Conservation (phyloP, 2,329 filamentous ascomycete genomes). For the Pestalotiopsis sp. region DNA sequence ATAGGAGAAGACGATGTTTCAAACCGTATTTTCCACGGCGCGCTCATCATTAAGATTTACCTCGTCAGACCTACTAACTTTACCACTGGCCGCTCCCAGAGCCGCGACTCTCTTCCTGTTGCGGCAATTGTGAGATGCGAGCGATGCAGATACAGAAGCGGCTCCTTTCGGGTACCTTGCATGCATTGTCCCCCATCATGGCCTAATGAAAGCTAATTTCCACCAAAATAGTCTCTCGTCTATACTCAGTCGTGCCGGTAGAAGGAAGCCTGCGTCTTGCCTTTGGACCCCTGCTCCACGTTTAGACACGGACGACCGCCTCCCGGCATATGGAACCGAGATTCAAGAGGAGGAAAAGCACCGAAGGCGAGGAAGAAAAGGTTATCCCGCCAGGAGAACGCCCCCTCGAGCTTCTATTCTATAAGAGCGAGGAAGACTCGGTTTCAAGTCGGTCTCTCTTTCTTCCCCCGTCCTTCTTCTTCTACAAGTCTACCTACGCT, state of each 20-base stretch:
- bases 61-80: neutral
- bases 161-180: neutral
- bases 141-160: neutral
- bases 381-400: neutral
- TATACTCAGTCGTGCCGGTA: neutral
- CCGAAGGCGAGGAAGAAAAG: neutral
- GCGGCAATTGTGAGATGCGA: neutral
- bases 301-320: neutral
- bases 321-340: neutral
- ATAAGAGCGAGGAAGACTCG: neutral
- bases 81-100: neutral
- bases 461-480: neutral
- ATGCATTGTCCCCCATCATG: neutral
- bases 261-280: neutral
- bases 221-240: neutral
- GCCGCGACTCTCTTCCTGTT: neutral
- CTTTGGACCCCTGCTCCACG: neutral
- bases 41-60: neutral
- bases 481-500: constrained; percentile 1
- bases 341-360: neutral
- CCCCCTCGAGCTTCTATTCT: neutral
- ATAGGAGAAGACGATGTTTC: neutral
- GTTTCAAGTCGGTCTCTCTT: neutral
- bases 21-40: neutral
- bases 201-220: neutral